phyloP scores from a whole-genome alignment of 140 eudicot genomes.

The Oenanthe javanica region DNA sequence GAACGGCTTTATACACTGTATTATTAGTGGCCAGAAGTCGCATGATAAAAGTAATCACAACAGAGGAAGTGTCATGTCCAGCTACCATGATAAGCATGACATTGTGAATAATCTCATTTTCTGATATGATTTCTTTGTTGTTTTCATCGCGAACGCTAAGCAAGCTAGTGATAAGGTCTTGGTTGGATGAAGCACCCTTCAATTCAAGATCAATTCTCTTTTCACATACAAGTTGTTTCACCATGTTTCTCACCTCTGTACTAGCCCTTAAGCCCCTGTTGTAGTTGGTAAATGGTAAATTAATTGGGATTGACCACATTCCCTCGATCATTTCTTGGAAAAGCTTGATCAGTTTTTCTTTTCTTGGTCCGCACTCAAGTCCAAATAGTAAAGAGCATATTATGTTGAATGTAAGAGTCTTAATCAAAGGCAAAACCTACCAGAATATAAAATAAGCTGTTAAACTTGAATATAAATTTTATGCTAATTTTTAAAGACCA shows the following conservation, averaged over 20 bases:
- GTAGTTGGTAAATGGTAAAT: slow-evolving; percentile 49
- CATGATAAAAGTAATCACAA: slow-evolving; percentile 37
- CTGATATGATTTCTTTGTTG: slow-evolving; percentile 21
- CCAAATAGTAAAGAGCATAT: slow-evolving; percentile 63
- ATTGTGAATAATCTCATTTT: slow-evolving; percentile 42
- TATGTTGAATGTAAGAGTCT: slow-evolving; percentile 57
- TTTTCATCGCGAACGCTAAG: slow-evolving; percentile 28
- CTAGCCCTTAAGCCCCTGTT: slow-evolving; percentile 47
- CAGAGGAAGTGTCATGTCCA: slow-evolving; percentile 48
- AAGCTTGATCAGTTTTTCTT: slow-evolving; percentile 29
- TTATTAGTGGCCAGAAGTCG: slow-evolving; percentile 30
- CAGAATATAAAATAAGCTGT: not conserved
- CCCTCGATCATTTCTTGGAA: slow-evolving; percentile 47
- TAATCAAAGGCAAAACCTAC: slow-evolving; percentile 50
- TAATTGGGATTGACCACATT: slow-evolving; percentile 51
- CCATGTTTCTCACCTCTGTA: slow-evolving; percentile 26
- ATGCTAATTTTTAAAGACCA: not conserved
- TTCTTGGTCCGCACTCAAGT: slow-evolving; percentile 37
- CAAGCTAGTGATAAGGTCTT: slow-evolving; percentile 45
- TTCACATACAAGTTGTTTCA: slow-evolving; percentile 34
- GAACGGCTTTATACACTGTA: slow-evolving; percentile 22
- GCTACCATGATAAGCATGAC: slow-evolving; percentile 39
- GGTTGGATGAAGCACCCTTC: slow-evolving; percentile 25
- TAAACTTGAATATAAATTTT: not conserved
- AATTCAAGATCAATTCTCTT: slow-evolving; percentile 22